Percentiles rank a stretch among this genome's conserved stretches.
Conservation (phyloP, 1,139 yeast genomes). For the Lodderomyces elongisporus region DNA sequence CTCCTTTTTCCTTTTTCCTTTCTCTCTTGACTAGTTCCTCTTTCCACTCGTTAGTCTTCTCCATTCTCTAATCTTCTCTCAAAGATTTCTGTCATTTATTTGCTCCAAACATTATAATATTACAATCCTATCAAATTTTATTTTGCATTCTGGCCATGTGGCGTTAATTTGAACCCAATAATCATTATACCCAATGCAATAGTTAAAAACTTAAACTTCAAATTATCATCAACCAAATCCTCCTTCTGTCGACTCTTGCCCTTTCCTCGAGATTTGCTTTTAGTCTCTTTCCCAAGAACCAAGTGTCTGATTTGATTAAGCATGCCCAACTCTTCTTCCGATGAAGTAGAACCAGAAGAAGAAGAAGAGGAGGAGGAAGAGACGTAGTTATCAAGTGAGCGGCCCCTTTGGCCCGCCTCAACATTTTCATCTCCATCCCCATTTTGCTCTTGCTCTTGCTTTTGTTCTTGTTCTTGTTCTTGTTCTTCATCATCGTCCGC, state of each 20-base stretch:
- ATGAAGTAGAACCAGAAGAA: too few relatives aligned
- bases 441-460: too few relatives aligned
- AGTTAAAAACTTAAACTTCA: slow-evolving; percentile 41
- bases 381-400: slow-evolving; percentile 3
- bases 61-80: too few relatives aligned
- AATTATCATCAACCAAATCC: slow-evolving; percentile 35
- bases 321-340: slow-evolving; percentile 23
- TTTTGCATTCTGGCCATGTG: slow-evolving; percentile 14
- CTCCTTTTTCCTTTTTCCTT: too few relatives aligned
- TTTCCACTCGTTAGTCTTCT: too few relatives aligned
- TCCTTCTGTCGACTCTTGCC: slow-evolving; percentile 17
- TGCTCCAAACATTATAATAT: too few relatives aligned
- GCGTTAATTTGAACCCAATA: slow-evolving; percentile 38
- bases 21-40: too few relatives aligned
- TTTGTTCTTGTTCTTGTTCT: slow-evolving; percentile 14
- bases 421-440: too few relatives aligned
- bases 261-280: slow-evolving; percentile 17
- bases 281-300: slow-evolving; percentile 25
- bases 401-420: too few relatives aligned
- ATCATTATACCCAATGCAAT: slow-evolving; percentile 43
- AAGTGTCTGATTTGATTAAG: slow-evolving; percentile 33
- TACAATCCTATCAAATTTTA: too few relatives aligned
- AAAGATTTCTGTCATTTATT: too few relatives aligned
- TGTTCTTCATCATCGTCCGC: slow-evolving; percentile 16
- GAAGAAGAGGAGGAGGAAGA: too few relatives aligned